A percentile compares a stretch with the other conserved stretches of the same genome.
Conservation (phyloP, 179 eudicot genomes). For the Heliamphora pulchella region DNA sequence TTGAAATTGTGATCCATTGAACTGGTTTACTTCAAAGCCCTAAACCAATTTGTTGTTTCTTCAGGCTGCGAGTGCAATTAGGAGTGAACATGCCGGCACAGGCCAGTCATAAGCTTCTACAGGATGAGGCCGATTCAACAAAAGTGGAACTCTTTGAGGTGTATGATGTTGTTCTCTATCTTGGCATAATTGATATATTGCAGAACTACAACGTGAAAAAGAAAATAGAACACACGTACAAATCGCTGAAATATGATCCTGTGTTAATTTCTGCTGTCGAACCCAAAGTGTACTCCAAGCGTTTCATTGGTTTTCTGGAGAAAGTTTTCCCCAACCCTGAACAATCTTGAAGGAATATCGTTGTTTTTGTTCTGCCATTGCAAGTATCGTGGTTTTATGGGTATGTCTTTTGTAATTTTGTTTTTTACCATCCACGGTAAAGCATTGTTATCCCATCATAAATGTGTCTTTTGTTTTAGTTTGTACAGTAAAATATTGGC, state of each 20-base stretch:
- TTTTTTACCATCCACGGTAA: slow-evolving; percentile 2
- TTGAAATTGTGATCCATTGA: not conserved
- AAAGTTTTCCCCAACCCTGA: slow-evolving; percentile 53
- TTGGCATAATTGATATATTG: slow-evolving; percentile 83
- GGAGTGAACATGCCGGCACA: slow-evolving; percentile 98
- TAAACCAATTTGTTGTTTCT: slow-evolving; percentile 1
- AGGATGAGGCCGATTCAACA: slow-evolving; percentile 38
- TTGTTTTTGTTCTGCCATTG: not conserved
- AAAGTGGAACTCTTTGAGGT: slow-evolving; percentile 88
- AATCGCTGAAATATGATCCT: slow-evolving; percentile 60
- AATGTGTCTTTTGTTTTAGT: not conserved
- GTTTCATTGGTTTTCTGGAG: slow-evolving; percentile 63
- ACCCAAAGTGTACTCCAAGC: slow-evolving; percentile 61
- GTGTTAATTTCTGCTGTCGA: slow-evolving; percentile 62
- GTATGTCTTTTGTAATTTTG: not conserved
- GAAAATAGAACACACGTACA: slow-evolving; percentile 67
- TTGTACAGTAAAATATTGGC: slow-evolving; percentile 12
- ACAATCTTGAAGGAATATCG: slow-evolving; percentile 15
- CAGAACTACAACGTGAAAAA: slow-evolving; percentile 78
- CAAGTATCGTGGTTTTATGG: not conserved
- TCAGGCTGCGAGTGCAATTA: slow-evolving; percentile 83
- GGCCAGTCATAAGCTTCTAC: slow-evolving; percentile 55
- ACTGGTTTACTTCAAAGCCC: not conserved
- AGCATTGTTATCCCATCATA: not conserved
- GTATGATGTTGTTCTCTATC: slow-evolving; percentile 86